These are phyloP conservation scores for Curvularia eragrostidis DNA, from an alignment of 2,329 filamentous ascomycete species.

Conservation along the genomic window DNA sequence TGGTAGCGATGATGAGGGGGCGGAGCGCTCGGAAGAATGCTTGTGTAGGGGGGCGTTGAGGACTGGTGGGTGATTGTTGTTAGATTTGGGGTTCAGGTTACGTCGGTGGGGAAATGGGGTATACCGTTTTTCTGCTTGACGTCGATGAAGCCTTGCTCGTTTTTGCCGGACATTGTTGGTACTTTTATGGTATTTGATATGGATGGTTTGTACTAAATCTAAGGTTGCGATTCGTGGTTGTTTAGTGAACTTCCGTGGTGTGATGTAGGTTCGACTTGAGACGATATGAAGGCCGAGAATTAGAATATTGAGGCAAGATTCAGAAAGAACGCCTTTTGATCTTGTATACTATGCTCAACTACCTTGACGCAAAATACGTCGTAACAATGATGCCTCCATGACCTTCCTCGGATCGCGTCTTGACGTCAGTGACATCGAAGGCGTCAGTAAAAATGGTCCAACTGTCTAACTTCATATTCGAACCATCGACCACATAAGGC, in stretches of 20 bases:
- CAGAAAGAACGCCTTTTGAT: not conserved
- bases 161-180: conserved; percentile 28
- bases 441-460: not conserved
- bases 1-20: conserved; percentile 11
- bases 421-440: conserved; percentile 18
- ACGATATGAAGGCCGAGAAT: not conserved
- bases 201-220: not conserved
- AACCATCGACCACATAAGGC: not conserved
- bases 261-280: not conserved
- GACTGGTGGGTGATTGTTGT: conserved; percentile 16
- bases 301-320: not conserved
- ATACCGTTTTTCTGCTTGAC: conserved; percentile 40
- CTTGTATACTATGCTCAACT: not conserved
- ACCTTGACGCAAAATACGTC: not conserved
- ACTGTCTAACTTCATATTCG: not conserved
- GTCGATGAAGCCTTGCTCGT: conserved; percentile 33
- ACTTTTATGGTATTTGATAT: conserved; percentile 11
- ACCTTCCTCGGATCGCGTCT: conserved; percentile 7
- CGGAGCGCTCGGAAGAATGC: conserved; percentile 19
- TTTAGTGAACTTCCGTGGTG: not conserved
- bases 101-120: not conserved
- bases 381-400: conserved; percentile 22
- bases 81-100: not conserved
- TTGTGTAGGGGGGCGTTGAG: conserved; percentile 36
- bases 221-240: not conserved